Percentiles rank a stretch among this genome's conserved stretches.
Conservation (phyloP, 202 grass and related monocot species). For the Brachypodium distachyon region DNA sequence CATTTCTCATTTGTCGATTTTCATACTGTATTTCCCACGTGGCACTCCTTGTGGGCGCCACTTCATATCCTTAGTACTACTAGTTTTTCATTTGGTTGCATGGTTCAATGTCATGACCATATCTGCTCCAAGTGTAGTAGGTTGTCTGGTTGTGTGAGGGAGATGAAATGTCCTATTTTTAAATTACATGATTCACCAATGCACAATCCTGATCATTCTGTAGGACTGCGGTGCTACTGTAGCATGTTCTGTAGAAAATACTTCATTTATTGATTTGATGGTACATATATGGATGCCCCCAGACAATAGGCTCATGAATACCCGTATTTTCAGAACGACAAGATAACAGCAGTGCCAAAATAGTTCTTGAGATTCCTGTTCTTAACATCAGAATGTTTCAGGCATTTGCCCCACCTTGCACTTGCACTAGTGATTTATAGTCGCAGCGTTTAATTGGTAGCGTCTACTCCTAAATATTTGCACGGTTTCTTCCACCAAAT, state of each 20-base stretch:
- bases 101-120: background rate
- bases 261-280: slow-evolving; percentile 2
- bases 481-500: background rate
- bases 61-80: background rate
- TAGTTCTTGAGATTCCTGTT: background rate
- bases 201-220: background rate
- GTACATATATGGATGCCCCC: background rate
- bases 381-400: background rate
- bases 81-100: background rate
- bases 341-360: background rate
- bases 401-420: slow-evolving; percentile 18
- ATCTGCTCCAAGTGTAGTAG: background rate
- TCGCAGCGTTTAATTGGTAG: background rate
- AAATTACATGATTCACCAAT: background rate
- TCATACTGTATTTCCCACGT: background rate
- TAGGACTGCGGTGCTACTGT: background rate
- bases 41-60: background rate
- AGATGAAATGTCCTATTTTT: background rate
- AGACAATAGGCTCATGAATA: background rate
- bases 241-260: background rate
- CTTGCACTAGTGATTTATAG: background rate
- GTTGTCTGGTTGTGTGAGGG: background rate
- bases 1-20: background rate
- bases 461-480: background rate
- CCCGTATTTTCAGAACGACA: background rate